These are phyloP conservation scores for Chlamydomonas applanata DNA, from an alignment of 139 green algal species.

Conservation along the genomic window DNA sequence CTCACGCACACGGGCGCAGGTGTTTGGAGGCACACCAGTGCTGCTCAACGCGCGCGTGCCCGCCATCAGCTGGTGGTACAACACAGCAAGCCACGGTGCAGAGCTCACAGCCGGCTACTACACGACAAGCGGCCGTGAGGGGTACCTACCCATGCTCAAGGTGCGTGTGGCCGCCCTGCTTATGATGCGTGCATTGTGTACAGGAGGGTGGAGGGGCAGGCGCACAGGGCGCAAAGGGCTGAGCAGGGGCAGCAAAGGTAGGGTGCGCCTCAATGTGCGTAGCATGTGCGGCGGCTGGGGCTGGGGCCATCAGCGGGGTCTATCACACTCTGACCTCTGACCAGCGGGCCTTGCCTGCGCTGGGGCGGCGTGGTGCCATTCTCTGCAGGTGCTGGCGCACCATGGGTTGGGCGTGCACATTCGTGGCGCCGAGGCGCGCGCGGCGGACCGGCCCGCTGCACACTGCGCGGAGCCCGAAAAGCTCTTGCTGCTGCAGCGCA, in stretches of 20 bases:
- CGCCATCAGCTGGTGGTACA: slow-evolving; percentile 57
- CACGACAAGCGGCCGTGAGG: slow-evolving; percentile 39
- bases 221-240: too few species aligned
- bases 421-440: slow-evolving; percentile 27
- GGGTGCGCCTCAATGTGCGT: too few species aligned
- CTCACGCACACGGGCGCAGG: neutral
- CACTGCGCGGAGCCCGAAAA: slow-evolving; percentile 38
- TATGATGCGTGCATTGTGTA: too few species aligned
- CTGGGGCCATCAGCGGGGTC: too few species aligned
- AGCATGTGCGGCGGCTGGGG: too few species aligned
- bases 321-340: too few species aligned
- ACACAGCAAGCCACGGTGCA: slow-evolving; percentile 38
- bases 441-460: neutral
- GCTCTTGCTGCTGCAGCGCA: slow-evolving; percentile 42
- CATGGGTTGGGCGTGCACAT: slow-evolving; percentile 34
- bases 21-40: slow-evolving; percentile 18
- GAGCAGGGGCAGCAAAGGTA: too few species aligned
- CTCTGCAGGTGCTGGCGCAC: slow-evolving; percentile 31
- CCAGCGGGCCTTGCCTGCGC: too few species aligned
- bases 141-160: slow-evolving; percentile 46
- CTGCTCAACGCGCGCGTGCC: slow-evolving; percentile 33
- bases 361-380: neutral
- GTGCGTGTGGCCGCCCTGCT: too few species aligned
- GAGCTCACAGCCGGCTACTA: slow-evolving; percentile 45
- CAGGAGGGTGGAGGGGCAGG: too few species aligned